Conservation (phyloP, 495 filamentous ascomycete genomes). For the Neurospora africana region DNA sequence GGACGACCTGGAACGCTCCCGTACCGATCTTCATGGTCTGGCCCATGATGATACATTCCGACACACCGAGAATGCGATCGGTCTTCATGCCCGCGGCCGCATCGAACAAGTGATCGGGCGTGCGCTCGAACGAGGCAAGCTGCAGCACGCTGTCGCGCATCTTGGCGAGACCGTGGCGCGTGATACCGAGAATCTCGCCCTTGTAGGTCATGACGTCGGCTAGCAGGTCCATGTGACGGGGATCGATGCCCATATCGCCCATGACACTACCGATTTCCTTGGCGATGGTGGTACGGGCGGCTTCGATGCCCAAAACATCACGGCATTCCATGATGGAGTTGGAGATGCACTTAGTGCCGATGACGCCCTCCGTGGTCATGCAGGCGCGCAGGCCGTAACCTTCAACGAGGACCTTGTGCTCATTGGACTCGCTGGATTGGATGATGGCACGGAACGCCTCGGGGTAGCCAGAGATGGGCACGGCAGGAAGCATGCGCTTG, state of each 20-base stretch:
- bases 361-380: constrained; percentile 84
- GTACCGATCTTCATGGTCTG: constrained; percentile 86
- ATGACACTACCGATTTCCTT: constrained; percentile 73
- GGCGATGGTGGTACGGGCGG: constrained; percentile 75
- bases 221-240: constrained; percentile 94
- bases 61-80: constrained; percentile 84
- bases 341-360: constrained; percentile 58
- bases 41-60: constrained; percentile 97
- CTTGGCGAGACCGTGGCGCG: constrained; percentile 89
- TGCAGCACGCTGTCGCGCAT: constrained; percentile 94
- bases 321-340: constrained; percentile 88
- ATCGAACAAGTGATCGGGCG: constrained; percentile 93
- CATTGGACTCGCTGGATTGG: constrained; percentile 46
- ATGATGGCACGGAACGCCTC: constrained; percentile 83
- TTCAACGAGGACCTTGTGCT: constrained; percentile 75
- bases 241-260: constrained; percentile 91
- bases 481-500: constrained; percentile 66
- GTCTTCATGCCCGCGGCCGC: constrained; percentile 82
- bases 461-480: constrained; percentile 79
- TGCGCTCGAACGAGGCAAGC: constrained; percentile 96
- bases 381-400: constrained; percentile 82
- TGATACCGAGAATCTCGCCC: constrained; percentile 95
- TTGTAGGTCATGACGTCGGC: constrained; percentile 99
- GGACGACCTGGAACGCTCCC: constrained; percentile 79
- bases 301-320: constrained; percentile 95